Base-by-base conservation (phyloP, 2,329 filamentous ascomycete species). In the Trichophyton benhamiae region DNA sequence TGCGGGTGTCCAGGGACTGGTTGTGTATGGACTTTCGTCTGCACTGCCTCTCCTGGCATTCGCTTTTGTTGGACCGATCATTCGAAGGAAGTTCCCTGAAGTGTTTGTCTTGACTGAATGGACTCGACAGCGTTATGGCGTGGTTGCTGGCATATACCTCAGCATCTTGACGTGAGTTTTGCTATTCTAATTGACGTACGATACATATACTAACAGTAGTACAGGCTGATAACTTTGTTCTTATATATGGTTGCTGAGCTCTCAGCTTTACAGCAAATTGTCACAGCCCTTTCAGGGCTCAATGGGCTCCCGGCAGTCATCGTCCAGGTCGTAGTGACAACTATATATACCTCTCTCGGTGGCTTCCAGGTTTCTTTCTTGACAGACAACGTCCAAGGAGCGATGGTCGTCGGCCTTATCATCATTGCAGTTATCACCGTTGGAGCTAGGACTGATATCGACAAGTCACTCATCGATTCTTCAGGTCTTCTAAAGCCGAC, bases 191-290 rank as follows among this genome's bases (percentile, higher is more conserved):
- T 11, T 3, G 33, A 1, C n/a, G n/a, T 15, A 22, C 30, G 3
- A 25, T 42, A 17, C n/a, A 53, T 60, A 52, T 48, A 44, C 60
- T 65, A 64, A 62, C 15, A n/a, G 8, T 46, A n/a, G 33, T 44
- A 36, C 61, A 79, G 77, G 1, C 79, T 92, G 58, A 84, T 91
- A 58, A 92, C 89, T 0, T 80, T 94, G 67, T 94, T 92, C 72
- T 73, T 94, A 59, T 94, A 92, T 79, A 92, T 94, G 88, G 85
- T 92, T 27, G 84, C 88, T 20, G 89, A 94, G 76, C 80, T 94
- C 49, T 91, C 88, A 7, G 87, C 88, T 11, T 78, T 94, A 30
- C 87, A 90, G 59, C 88, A 92, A 72, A 89, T 92, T 44, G 80
- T 92, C 68, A 86, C 76, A 63, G 81, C 86, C 7, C 74, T 94